Percentiles rank a stretch among this genome's conserved stretches.
phyloP scores from a whole-genome alignment of 495 filamentous ascomycete genomes.

The Talaromyces wortmannii region DNA sequence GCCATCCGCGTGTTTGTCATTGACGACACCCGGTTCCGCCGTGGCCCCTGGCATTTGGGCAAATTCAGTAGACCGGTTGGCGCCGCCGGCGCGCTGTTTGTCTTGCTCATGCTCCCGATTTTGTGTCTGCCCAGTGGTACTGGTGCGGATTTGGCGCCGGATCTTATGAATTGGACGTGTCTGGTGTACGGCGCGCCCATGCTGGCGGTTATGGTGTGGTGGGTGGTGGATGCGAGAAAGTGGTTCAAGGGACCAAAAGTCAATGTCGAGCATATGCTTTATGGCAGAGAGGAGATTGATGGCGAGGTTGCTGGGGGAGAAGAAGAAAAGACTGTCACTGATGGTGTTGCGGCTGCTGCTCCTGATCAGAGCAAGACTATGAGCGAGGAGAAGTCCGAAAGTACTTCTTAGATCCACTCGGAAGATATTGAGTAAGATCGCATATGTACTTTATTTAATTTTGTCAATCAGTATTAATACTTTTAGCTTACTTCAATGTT shows the following conservation, averaged over 20 bases:
- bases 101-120: constrained; percentile 68
- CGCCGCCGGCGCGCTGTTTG: constrained; percentile 52
- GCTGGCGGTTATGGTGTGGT: constrained; percentile 59
- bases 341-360: background rate
- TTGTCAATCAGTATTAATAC: no score
- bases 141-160: constrained; percentile 48
- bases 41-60: constrained; percentile 71
- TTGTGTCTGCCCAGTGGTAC: constrained; percentile 60
- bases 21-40: constrained; percentile 61
- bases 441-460: no score
- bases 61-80: constrained; percentile 56
- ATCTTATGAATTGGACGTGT: constrained; percentile 70
- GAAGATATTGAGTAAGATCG: no score
- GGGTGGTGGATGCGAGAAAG: constrained; percentile 59
- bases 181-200: constrained; percentile 69
- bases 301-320: background rate
- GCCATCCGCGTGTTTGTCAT: constrained; percentile 63
- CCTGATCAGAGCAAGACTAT: background rate
- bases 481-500: no score
- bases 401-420: no score
- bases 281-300: background rate
- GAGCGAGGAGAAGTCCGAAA: background rate
- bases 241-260: constrained; percentile 76
- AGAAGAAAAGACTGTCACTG: background rate
- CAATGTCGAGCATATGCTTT: constrained; percentile 36